Percentiles rank a stretch among this genome's conserved stretches.
phyloP scores from a whole-genome alignment of 1,284 basidiomycete genomes.

The Fomitopsis palustris region DNA sequence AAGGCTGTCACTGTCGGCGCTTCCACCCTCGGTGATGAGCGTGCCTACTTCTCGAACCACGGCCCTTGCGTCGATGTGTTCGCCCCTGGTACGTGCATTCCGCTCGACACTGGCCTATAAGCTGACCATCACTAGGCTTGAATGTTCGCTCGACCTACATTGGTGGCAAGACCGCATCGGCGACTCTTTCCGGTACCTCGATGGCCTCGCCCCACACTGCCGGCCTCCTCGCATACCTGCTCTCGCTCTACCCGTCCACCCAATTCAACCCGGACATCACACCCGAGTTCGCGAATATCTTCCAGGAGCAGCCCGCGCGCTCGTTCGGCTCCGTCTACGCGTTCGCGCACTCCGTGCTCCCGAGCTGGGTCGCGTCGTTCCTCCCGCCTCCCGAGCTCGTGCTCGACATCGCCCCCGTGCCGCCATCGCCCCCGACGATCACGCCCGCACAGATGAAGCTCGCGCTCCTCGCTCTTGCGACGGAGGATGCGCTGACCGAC shows the following conservation, averaged over 20 bases:
- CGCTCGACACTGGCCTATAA: background rate
- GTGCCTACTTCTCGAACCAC: conserved; percentile 78
- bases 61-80: conserved; percentile 74
- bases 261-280: conserved; percentile 42
- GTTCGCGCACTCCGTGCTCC: conserved; percentile 51
- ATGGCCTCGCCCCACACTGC: conserved; percentile 58
- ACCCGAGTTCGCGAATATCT: conserved; percentile 26
- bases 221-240: conserved; percentile 71
- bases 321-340: conserved; percentile 43
- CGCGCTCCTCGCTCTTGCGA: conserved; percentile 52
- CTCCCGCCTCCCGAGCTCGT: conserved; percentile 55
- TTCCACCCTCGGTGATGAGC: conserved; percentile 63
- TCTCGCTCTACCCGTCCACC: conserved; percentile 56
- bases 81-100: conserved; percentile 49
- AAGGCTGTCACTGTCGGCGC: conserved; percentile 79
- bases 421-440: conserved; percentile 35
- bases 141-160: conserved; percentile 72
- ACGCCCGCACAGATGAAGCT: conserved; percentile 59
- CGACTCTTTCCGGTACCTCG: conserved; percentile 64
- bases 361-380: conserved; percentile 54
- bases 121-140: conserved; percentile 33
- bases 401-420: conserved; percentile 41
- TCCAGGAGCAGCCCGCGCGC: conserved; percentile 17
- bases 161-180: conserved; percentile 50
- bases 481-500: conserved; percentile 37